Percentiles rank a stretch among this genome's conserved stretches.
These are phyloP conservation scores for Hypoxylon sp. DNA, from an alignment of 2,329 filamentous ascomycete genomes.

Conservation along the genomic window DNA sequence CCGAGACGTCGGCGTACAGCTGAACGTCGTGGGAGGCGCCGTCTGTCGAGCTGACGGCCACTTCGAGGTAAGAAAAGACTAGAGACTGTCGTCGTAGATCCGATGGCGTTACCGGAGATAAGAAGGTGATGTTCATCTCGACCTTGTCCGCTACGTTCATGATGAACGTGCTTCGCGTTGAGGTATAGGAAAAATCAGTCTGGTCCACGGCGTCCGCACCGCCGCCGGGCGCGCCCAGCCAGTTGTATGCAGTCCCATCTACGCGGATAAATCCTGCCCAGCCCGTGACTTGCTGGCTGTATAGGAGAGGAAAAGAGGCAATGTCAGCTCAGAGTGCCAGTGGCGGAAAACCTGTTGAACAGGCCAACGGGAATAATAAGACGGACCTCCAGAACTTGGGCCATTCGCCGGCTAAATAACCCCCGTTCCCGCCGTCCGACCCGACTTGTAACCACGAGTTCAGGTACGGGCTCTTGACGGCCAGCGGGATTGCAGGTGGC, in stretches of 20 bases:
- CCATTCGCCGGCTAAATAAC: constrained; percentile 74
- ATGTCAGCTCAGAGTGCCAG: constrained; percentile 22
- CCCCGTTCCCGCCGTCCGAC: constrained; percentile 67
- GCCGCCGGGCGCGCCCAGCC: constrained; percentile 68
- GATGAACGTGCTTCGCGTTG: constrained; percentile 74
- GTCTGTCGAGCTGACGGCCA: constrained; percentile 69
- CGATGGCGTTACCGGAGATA: constrained; percentile 72
- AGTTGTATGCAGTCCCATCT: constrained; percentile 69
- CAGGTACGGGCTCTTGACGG: constrained; percentile 78
- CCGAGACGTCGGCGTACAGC: constrained; percentile 76
- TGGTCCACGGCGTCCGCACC: constrained; percentile 63
- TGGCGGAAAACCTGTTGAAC: neutral
- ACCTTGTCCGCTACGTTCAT: constrained; percentile 69
- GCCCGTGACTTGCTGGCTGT: constrained; percentile 62
- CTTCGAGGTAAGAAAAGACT: constrained; percentile 73
- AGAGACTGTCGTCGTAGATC: constrained; percentile 74
- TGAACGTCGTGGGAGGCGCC: constrained; percentile 69
- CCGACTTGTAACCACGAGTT: constrained; percentile 73
- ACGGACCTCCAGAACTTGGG: constrained; percentile 47
- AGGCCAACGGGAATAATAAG: neutral
- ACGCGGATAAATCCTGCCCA: constrained; percentile 77
- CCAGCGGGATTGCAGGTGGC: constrained; percentile 74
- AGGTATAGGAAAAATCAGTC: constrained; percentile 72
- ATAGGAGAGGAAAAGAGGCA: too few species aligned
- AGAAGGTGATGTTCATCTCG: constrained; percentile 71